phyloP scores from a whole-genome alignment of 2,329 filamentous ascomycete genomes.

The Chrysoporthe puriensis region DNA sequence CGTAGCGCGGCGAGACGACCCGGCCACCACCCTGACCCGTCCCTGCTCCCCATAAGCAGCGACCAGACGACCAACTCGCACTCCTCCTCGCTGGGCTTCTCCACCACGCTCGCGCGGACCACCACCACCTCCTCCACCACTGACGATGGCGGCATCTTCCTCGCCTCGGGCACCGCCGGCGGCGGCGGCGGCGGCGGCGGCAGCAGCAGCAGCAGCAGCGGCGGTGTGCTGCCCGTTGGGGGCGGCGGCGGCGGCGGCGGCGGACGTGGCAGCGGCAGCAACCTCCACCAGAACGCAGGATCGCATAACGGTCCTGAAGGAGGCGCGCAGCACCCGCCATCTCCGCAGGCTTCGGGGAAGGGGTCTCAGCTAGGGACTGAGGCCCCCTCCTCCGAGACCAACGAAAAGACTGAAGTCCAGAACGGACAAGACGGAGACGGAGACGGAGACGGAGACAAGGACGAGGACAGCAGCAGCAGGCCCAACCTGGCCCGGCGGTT shows the following conservation, averaged over 20 bases:
- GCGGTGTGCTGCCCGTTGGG: conserved; percentile 22
- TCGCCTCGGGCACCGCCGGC: conserved; percentile 17
- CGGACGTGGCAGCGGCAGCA: conserved; percentile 26
- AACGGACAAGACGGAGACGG: conserved; percentile 28
- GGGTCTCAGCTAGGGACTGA: conserved; percentile 57
- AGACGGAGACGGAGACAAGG: conserved; percentile 27
- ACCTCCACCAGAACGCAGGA: conserved; percentile 32
- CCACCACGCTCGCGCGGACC: conserved; percentile 18
- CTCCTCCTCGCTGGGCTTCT: conserved; percentile 30
- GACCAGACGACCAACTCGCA: conserved; percentile 32
- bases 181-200: conserved; percentile 4
- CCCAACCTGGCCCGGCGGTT: conserved; percentile 41
- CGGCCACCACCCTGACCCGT: conserved; percentile 42
- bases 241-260: conserved; percentile 8
- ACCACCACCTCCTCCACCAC: conserved; percentile 30
- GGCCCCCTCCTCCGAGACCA: conserved; percentile 24
- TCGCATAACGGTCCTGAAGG: conserved; percentile 32
- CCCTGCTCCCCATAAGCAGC: conserved; percentile 46
- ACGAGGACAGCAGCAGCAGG: conserved; percentile 11
- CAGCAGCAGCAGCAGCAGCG: conserved; percentile 8
- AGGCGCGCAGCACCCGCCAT: conserved; percentile 46
- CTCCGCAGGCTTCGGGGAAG: conserved; percentile 56
- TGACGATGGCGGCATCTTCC: conserved; percentile 24
- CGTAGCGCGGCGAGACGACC: conserved; percentile 43
- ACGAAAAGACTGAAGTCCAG: conserved; percentile 26